phyloP scores from a whole-genome alignment of 2,329 filamentous ascomycete species.

The Calonectria multiphialidica region DNA sequence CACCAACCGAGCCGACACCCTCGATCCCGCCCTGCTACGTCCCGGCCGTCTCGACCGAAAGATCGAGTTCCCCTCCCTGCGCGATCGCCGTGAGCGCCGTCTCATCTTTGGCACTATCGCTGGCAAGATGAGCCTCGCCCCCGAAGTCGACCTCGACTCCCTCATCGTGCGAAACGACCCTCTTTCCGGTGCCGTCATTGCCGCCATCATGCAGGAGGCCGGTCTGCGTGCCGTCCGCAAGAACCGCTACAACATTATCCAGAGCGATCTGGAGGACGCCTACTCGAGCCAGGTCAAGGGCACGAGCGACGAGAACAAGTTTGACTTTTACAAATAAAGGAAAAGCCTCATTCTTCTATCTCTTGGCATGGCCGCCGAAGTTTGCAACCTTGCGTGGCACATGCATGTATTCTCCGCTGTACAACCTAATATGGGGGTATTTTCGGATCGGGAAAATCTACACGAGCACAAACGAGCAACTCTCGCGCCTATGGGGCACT shows the following conservation, averaged over 20 bases:
- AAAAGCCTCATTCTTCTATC: constrained; percentile 6
- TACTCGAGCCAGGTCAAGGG: constrained; percentile 98
- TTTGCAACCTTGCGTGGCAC: constrained; percentile 11
- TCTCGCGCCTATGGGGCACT: neutral
- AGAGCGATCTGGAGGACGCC: constrained; percentile 94
- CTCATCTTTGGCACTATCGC: constrained; percentile 99
- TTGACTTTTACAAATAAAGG: constrained; percentile 89
- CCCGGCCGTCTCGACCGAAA: constrained; percentile 97
- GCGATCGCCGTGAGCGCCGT: constrained; percentile 92
- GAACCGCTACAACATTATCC: constrained; percentile 99
- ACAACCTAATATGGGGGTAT: constrained; percentile 35
- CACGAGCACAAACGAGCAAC: constrained; percentile 9
- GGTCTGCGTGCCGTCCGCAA: constrained; percentile 94
- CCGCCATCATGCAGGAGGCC: constrained; percentile 99
- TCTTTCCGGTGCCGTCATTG: constrained; percentile 93
- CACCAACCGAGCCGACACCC: constrained; percentile 96
- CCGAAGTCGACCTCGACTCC: constrained; percentile 95
- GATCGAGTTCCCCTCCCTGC: constrained; percentile 97
- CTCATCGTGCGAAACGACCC: constrained; percentile 98
- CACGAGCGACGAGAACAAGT: constrained; percentile 75
- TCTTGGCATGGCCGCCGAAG: neutral
- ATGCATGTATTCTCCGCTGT: constrained; percentile 37
- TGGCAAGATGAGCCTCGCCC: constrained; percentile 94
- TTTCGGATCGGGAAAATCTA: constrained; percentile 11
- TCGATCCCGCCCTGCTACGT: constrained; percentile 93